Evolutionary conservation across 768 basidiomycete genomes (phyloP), one percentile per base, ranked within the genome.

Genomic region (Podaxis sp.): DNA sequence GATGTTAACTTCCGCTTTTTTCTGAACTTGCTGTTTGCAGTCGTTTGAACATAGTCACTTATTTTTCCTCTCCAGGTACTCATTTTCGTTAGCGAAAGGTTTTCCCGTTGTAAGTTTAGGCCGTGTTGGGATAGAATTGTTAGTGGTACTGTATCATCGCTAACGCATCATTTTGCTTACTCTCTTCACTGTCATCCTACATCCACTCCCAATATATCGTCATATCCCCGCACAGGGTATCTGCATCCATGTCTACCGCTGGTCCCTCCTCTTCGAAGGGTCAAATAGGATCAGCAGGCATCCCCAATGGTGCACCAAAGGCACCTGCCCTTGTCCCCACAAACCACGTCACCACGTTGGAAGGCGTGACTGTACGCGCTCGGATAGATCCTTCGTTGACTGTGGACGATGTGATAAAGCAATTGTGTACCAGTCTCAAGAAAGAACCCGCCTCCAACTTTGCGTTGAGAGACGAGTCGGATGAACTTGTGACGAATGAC

Each of bases 401-500:
- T 5, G 93, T 93, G 57, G 87, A 90, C 57, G 93, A 95, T 71
- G 93, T 95, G 61, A 83, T 95, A 56, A 87, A 85, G 61, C 92
- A 93, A 73, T 82, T 95, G 9, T 93, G 92, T 68, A 75, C 88
- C 66, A 94, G 88, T 74, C 78, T 96, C 66, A 87, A 89, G 63
- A 85, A 85, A 63, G 92, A 92, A 42, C 82, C 89, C 0, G 82
- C 91, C 1, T 81, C 82, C 1, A 77, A 90, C 65, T 95, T 85
- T 70, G 90, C 93, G 1, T 74, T 96, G 63, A 82, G 94, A 68
- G 93, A 95, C 71, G 90, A 93, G 67, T 84, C 81, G 15, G 90
- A 91, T 64, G 92, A 92, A 66, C 75, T 96, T 52, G 88, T 97
- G 17, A 95, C 93, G 28, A 90, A 91, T 68, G 92, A 94, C 66